phyloP scores from a whole-genome alignment of 2,329 filamentous ascomycete genomes.

The Aquanectria penicillioides region DNA sequence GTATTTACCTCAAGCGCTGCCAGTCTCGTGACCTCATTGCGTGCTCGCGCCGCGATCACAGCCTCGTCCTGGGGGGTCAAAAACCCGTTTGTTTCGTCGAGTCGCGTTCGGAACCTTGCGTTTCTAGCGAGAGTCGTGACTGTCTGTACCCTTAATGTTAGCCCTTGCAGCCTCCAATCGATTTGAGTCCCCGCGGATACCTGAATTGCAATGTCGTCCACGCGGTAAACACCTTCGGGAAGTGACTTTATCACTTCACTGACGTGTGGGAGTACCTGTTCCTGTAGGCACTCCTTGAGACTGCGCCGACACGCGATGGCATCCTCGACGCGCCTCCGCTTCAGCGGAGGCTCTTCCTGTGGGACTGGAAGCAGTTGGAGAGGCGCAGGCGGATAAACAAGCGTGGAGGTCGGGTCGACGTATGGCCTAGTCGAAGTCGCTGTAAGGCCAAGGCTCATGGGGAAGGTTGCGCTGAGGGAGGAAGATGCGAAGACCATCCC shows the following conservation, averaged over 20 bases:
- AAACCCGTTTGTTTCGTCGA: constrained; percentile 35
- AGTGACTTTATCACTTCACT: constrained; percentile 39
- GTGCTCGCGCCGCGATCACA: constrained; percentile 28
- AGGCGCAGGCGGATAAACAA: constrained; percentile 12
- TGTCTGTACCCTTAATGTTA: constrained; percentile 20
- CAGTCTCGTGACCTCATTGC: constrained; percentile 34
- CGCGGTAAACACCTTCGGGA: constrained; percentile 31
- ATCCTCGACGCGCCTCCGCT: constrained; percentile 44
- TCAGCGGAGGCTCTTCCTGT: constrained; percentile 42
- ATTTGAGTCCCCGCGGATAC: constrained; percentile 33
- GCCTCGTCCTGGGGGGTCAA: constrained; percentile 29
- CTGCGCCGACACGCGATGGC: constrained; percentile 24
- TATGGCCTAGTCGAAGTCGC: constrained; percentile 38
- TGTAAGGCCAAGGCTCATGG: constrained; percentile 43
- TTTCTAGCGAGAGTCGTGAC: constrained; percentile 37
- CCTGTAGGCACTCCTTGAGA: constrained; percentile 40
- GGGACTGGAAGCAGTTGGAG: constrained; percentile 18
- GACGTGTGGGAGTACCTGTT: constrained; percentile 48
- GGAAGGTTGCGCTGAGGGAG: constrained; percentile 4
- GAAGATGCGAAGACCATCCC: constrained; percentile 11
- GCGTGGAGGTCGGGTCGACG: constrained; percentile 40
- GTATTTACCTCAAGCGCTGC: constrained; percentile 33
- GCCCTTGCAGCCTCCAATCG: not conserved
- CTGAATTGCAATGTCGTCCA: constrained; percentile 43
- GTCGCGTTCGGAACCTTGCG: constrained; percentile 35